These are phyloP conservation scores for Ustanciosporium gigantosporum DNA, from an alignment of 1,284 basidiomycete genomes.

Conservation along the genomic window DNA sequence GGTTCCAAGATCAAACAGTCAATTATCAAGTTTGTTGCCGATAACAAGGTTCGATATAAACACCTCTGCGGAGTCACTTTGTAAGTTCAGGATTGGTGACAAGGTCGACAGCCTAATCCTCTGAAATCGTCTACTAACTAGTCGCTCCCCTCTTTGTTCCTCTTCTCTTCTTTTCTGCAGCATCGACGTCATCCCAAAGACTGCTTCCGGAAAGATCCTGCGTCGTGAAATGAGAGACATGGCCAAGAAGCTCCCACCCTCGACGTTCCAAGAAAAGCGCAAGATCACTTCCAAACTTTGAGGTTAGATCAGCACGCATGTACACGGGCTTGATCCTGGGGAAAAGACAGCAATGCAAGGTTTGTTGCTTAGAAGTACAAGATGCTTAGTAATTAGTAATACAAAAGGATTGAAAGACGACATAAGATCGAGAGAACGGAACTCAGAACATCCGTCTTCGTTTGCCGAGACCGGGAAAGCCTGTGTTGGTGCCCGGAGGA, in stretches of 20 bases:
- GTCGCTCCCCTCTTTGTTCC: neutral
- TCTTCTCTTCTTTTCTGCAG: conserved; percentile 1
- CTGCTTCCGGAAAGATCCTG: conserved; percentile 48
- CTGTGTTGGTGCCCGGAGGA: conserved; percentile 44
- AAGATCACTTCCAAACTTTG: conserved; percentile 21
- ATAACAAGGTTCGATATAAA: conserved; percentile 74
- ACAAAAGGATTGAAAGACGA: too few species aligned
- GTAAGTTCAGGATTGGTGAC: conserved; percentile 22
- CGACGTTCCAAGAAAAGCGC: conserved; percentile 18
- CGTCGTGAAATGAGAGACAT: conserved; percentile 40
- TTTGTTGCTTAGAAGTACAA: neutral
- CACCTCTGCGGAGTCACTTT: conserved; percentile 67
- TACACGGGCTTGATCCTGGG: too few species aligned
- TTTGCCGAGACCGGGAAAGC: conserved; percentile 47
- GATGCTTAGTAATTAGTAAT: neutral
- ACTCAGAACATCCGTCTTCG: conserved; percentile 47
- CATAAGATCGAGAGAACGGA: neutral
- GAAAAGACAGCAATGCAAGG: too few species aligned
- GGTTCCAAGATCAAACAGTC: conserved; percentile 28
- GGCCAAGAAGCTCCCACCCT: conserved; percentile 36
- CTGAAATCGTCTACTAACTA: too few species aligned
- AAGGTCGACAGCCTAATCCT: too few species aligned
- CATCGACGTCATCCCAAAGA: conserved; percentile 47
- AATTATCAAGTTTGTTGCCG: conserved; percentile 69
- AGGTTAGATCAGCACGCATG: neutral